Evolutionary conservation across 2,329 filamentous ascomycete species (phyloP), one percentile per base, ranked within the genome.

Genomic region (Penicillium fuscoglaucum): DNA sequence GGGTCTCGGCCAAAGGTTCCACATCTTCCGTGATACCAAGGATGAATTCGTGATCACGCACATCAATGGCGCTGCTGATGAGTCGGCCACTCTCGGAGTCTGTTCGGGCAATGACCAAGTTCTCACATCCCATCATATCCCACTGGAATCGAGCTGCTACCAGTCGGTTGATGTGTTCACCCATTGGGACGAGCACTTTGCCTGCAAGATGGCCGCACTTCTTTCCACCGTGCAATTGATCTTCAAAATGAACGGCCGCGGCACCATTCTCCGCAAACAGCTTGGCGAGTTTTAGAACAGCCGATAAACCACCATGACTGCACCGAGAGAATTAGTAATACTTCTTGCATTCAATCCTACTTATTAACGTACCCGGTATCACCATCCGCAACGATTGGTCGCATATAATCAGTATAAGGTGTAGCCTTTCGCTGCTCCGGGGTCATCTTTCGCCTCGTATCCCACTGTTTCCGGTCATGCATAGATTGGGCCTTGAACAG

Each of bases 41-140:
- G 70, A 99, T 96, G 78, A 93, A 98, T 76, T 98, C 93, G 75
- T 99, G 95, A 72, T 99, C 95, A 58, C 95, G 89, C 6, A 92
- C 89, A 71, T 99, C 95, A 62, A 99, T 90, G 15, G 92, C 91
- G 60, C 90, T 96, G 58, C 90, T 96, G 55, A 99, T 83, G 24
- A 99, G 84, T 73, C 88, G 93, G 46, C 93, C 95, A 61, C 91
- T 96, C 77, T 98, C 95, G 0, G 92, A 96, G 75, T 99, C 95
- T 1, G 95, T 98, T 58, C 95, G 88, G 3, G 95, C 95, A 72
- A 99, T 95, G 43, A 98, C 87, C 4, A 98, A 83, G 74, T 96
- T 98, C 79, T 99, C 95, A 52, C 86, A 88, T 47, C 93, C 95
- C 93, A 99, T 98, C 67, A 97, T 83, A 70, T 99, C 95, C 93